phyloP scores from a whole-genome alignment of 2,329 filamentous ascomycete species.

The Colletotrichum spinosum region DNA sequence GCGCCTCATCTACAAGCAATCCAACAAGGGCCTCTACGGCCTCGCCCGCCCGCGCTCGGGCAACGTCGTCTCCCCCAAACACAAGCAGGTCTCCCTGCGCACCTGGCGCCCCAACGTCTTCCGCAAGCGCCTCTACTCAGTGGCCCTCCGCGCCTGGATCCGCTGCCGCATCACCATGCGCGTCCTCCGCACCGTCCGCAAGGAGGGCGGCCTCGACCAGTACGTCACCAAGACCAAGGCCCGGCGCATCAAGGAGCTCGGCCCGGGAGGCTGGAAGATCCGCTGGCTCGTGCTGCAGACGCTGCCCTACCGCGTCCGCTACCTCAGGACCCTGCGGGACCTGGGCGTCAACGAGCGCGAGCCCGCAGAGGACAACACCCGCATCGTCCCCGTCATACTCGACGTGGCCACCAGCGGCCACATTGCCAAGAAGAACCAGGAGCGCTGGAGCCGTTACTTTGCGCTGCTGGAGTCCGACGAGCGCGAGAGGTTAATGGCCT shows the following conservation, averaged over 20 bases:
- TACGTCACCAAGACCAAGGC: slow-evolving; percentile 88
- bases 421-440: slow-evolving; percentile 42
- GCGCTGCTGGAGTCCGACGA: slow-evolving; percentile 44
- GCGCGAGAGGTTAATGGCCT: slow-evolving; percentile 51
- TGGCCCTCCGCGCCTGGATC: slow-evolving; percentile 70
- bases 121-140: slow-evolving; percentile 75
- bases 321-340: slow-evolving; percentile 54
- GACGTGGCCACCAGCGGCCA: slow-evolving; percentile 50
- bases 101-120: slow-evolving; percentile 82
- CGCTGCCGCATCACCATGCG: slow-evolving; percentile 76
- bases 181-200: slow-evolving; percentile 81
- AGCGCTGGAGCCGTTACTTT: slow-evolving; percentile 44
- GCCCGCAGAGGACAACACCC: slow-evolving; percentile 48
- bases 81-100: slow-evolving; percentile 77
- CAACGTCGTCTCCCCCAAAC: slow-evolving; percentile 78
- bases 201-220: slow-evolving; percentile 88
- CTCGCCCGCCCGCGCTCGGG: slow-evolving; percentile 79
- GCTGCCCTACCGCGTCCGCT: slow-evolving; percentile 70
- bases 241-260: slow-evolving; percentile 84
- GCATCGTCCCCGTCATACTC: slow-evolving; percentile 54
- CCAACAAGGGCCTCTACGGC: slow-evolving; percentile 81
- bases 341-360: slow-evolving; percentile 68
- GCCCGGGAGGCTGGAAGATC: slow-evolving; percentile 89
- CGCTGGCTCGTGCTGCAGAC: slow-evolving; percentile 92
- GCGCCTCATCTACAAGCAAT: slow-evolving; percentile 80